Conservation (phyloP, 2,329 filamentous ascomycete species). For the Fusarium temperatum region DNA sequence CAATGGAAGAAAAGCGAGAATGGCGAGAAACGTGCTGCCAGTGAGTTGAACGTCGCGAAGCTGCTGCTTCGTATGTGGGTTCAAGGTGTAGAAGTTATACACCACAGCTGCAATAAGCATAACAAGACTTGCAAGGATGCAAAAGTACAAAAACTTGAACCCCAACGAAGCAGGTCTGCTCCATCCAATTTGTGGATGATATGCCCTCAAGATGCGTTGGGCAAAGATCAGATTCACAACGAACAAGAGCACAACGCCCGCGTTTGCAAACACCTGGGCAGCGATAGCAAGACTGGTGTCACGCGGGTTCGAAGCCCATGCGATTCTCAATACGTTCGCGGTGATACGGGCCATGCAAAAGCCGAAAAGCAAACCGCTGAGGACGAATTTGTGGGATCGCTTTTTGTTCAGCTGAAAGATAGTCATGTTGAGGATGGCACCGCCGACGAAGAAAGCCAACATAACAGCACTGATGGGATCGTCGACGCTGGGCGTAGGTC, state of each 20-base stretch:
- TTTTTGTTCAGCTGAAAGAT: slow-evolving; percentile 62
- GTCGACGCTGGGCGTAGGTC: slow-evolving; percentile 67
- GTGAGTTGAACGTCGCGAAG: slow-evolving; percentile 74
- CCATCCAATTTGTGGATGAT: slow-evolving; percentile 78
- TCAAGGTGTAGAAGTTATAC: slow-evolving; percentile 73
- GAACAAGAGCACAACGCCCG: slow-evolving; percentile 79
- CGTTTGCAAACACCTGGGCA: slow-evolving; percentile 74
- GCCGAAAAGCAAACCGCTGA: slow-evolving; percentile 66
- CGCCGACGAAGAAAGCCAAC: slow-evolving; percentile 63
- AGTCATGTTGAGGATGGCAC: slow-evolving; percentile 66
- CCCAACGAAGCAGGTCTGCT: slow-evolving; percentile 57
- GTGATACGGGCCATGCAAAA: slow-evolving; percentile 65
- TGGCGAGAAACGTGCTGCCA: slow-evolving; percentile 68
- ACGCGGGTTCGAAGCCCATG: slow-evolving; percentile 57
- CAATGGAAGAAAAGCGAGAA: slow-evolving; percentile 69
- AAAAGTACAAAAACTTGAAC: slow-evolving; percentile 67
- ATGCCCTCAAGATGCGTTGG: slow-evolving; percentile 77
- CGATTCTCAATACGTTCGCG: slow-evolving; percentile 62
- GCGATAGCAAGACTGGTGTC: slow-evolving; percentile 61
- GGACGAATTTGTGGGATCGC: slow-evolving; percentile 65
- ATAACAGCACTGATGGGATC: slow-evolving; percentile 72
- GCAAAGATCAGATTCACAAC: slow-evolving; percentile 81
- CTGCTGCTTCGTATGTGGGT: slow-evolving; percentile 55
- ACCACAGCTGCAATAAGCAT: slow-evolving; percentile 73
- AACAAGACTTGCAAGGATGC: slow-evolving; percentile 67